A percentile compares a stretch with the other conserved stretches of the same genome.
These are phyloP conservation scores for Phytophthora sp. DNA, from an alignment of 352 stramenopile genomes.

Conservation along the genomic window DNA sequence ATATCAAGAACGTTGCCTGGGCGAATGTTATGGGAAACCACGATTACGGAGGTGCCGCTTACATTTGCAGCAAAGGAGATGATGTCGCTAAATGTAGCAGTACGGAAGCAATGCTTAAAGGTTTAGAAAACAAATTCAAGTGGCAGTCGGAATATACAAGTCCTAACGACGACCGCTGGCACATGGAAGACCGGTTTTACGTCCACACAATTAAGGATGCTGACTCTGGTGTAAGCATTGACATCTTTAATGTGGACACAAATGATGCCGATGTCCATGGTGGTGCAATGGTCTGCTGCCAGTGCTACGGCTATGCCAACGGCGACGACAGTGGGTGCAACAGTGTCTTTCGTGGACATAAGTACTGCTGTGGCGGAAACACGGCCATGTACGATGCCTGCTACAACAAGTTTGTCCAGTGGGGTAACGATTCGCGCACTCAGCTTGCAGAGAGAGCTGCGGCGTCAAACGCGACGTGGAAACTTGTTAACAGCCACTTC, in stretches of 20 bases:
- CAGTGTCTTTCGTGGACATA: slow-evolving; percentile 2
- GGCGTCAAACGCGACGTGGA: slow-evolving; percentile 11
- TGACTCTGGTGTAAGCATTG: slow-evolving; percentile 39
- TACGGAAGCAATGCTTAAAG: slow-evolving; percentile 9
- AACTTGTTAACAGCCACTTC: background rate
- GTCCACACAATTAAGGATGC: slow-evolving; percentile 21
- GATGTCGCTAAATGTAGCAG: slow-evolving; percentile 5
- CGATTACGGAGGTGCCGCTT: slow-evolving; percentile 14
- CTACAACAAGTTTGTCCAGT: slow-evolving; percentile 8
- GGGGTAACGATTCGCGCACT: slow-evolving; percentile 3
- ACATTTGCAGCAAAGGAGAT: slow-evolving; percentile 12
- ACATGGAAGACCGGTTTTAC: slow-evolving; percentile 8
- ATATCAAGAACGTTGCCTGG: slow-evolving; percentile 17
- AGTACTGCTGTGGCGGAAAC: slow-evolving; percentile 13
- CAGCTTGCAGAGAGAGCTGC: background rate
- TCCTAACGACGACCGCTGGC: slow-evolving; percentile 6
- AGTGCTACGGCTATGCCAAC: slow-evolving; percentile 15
- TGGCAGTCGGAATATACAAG: slow-evolving; percentile 13
- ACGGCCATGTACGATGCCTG: slow-evolving; percentile 10
- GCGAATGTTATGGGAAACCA: slow-evolving; percentile 19
- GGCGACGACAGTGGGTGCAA: background rate
- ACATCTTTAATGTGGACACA: slow-evolving; percentile 71
- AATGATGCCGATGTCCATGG: slow-evolving; percentile 58
- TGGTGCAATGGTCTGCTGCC: slow-evolving; percentile 47
- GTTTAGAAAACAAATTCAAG: slow-evolving; percentile 15